Evolutionary conservation across 2,329 filamentous ascomycete species (phyloP).

Genomic region (Botryotinia calthae): DNA sequence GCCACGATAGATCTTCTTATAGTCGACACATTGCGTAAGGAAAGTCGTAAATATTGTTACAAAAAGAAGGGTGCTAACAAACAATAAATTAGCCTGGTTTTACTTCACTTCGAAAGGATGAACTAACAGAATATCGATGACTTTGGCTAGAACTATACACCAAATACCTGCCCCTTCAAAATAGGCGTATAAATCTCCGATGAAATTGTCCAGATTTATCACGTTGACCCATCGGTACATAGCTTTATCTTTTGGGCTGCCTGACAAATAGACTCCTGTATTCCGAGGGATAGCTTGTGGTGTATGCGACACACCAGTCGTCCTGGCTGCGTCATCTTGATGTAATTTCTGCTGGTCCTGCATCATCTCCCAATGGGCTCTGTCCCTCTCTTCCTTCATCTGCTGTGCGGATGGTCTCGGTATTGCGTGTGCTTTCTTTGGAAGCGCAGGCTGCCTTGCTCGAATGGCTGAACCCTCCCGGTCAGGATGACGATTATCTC

Average conservation of each 20-base stretch:
- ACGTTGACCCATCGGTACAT: constrained; percentile 74
- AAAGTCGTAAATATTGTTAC: constrained; percentile 67
- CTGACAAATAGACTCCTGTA: constrained; percentile 44
- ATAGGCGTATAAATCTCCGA: constrained; percentile 67
- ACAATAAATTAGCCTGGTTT: constrained; percentile 21
- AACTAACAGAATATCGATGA: constrained; percentile 56
- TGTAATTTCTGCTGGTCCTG: constrained; percentile 52
- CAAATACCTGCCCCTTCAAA: constrained; percentile 66
- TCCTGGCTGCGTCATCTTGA: constrained; percentile 37
- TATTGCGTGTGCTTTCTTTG: constrained; percentile 36
- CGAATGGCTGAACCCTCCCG: constrained; percentile 32
- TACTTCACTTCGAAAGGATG: neutral
- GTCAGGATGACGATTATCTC: constrained; percentile 40
- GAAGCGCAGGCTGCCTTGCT: constrained; percentile 22
- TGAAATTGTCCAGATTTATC: constrained; percentile 66
- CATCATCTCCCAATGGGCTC: constrained; percentile 53
- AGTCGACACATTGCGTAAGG: constrained; percentile 67
- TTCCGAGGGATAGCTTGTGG: constrained; percentile 47
- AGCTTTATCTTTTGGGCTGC: constrained; percentile 63
- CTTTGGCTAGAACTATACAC: constrained; percentile 60
- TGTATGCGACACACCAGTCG: constrained; percentile 13
- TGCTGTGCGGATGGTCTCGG: constrained; percentile 47
- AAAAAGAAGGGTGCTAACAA: constrained; percentile 59
- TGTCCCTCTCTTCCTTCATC: constrained; percentile 35
- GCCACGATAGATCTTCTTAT: constrained; percentile 50